Conservation (phyloP, 345 rosid genomes). For the Carallia brachiata region DNA sequence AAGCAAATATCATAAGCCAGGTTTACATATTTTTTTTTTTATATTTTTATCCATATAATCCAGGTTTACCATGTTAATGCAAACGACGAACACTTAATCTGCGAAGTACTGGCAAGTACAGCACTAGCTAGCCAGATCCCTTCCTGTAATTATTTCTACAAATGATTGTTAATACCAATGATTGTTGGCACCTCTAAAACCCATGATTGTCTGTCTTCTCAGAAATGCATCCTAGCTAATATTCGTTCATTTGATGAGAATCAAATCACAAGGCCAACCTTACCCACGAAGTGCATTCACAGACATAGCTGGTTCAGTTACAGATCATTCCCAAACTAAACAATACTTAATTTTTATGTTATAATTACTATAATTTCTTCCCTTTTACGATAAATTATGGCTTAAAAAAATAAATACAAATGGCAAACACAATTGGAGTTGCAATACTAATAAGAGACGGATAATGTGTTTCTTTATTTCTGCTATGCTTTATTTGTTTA, state of each 20-base stretch:
- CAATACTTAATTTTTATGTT: too few relatives aligned
- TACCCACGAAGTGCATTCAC: background rate
- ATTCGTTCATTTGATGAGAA: slow-evolving; percentile 20
- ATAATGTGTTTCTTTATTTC: too few relatives aligned
- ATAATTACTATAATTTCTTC: too few relatives aligned
- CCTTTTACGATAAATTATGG: too few relatives aligned
- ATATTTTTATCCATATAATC: too few relatives aligned
- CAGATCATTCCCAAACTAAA: slow-evolving; percentile 16
- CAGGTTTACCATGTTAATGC: background rate
- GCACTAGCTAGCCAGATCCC: background rate
- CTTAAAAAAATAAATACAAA: too few relatives aligned
- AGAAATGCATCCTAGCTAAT: slow-evolving; percentile 17
- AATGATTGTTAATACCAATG: background rate
- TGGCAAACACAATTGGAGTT: too few relatives aligned
- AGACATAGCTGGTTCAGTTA: background rate
- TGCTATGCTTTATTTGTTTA: too few relatives aligned
- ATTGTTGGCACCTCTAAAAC: background rate
- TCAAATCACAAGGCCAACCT: slow-evolving; percentile 27
- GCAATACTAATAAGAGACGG: too few relatives aligned
- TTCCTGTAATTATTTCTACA: background rate
- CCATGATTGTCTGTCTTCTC: slow-evolving; percentile 14
- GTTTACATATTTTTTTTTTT: too few relatives aligned
- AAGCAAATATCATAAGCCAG: too few relatives aligned
- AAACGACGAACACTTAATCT: background rate
- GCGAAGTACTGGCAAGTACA: background rate